Percentiles rank a stretch among this genome's conserved stretches.
These are phyloP conservation scores for Starmerella gropengiesseri DNA, from an alignment of 805 yeast species.

Conservation along the genomic window DNA sequence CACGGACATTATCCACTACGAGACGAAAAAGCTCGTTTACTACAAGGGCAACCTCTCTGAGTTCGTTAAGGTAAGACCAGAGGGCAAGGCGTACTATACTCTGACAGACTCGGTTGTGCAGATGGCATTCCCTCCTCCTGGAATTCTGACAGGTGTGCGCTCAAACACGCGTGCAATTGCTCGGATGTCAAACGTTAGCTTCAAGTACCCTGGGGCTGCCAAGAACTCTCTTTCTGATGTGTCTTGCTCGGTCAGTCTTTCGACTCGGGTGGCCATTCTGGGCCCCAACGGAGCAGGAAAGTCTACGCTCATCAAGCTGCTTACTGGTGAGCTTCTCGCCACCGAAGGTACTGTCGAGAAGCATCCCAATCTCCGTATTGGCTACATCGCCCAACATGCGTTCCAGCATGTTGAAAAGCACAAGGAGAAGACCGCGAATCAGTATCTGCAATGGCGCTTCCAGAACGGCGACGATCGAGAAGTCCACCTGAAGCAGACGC, in stretches of 20 bases:
- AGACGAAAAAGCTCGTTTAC: constrained; percentile 84
- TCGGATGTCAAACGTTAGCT: constrained; percentile 72
- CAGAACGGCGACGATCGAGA: constrained; percentile 97
- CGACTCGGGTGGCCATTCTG: constrained; percentile 92
- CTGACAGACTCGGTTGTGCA: constrained; percentile 84
- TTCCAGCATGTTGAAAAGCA: constrained; percentile 94
- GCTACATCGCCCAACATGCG: constrained; percentile 98
- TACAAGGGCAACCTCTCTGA: constrained; percentile 93
- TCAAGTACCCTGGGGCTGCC: constrained; percentile 77
- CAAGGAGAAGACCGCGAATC: constrained; percentile 95
- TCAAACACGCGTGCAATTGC: constrained; percentile 92
- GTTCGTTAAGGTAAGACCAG: constrained; percentile 86
- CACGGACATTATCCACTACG: constrained; percentile 94
- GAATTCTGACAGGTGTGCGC: constrained; percentile 92
- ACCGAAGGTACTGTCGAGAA: constrained; percentile 84
- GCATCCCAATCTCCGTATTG: constrained; percentile 96
- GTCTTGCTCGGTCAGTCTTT: constrained; percentile 80
- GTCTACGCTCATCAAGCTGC: constrained; percentile 83
- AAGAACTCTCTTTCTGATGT: constrained; percentile 72
- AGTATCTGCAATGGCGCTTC: constrained; percentile 97
- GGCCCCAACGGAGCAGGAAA: constrained; percentile 99
- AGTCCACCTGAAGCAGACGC: constrained; percentile 82
- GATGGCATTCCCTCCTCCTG: constrained; percentile 98
- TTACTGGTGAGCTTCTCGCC: constrained; percentile 87
- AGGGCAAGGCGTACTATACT: constrained; percentile 91